Percentiles rank a stretch among this genome's conserved stretches.
These are phyloP conservation scores for Mariannaea sp. DNA, from an alignment of 2,329 filamentous ascomycete genomes.

Conservation along the genomic window DNA sequence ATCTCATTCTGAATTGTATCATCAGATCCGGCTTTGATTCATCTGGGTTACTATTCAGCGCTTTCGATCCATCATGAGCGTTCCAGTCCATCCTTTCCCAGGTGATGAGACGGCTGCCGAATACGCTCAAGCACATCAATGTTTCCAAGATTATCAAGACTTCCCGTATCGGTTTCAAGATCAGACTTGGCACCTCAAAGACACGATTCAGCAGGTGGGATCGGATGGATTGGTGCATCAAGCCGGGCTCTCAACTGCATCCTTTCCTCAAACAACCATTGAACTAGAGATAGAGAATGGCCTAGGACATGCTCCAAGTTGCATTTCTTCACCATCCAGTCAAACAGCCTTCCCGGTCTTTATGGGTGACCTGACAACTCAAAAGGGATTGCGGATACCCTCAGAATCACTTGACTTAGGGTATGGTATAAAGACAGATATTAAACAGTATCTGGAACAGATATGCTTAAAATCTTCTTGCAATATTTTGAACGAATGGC, in stretches of 20 bases:
- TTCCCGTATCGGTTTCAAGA: constrained; percentile 38
- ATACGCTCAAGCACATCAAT: constrained; percentile 37
- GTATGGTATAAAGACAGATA: constrained; percentile 28
- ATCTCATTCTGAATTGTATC: too few relatives aligned
- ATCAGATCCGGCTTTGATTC: too few relatives aligned
- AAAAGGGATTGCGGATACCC: constrained; percentile 25
- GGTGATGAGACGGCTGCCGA: constrained; percentile 26
- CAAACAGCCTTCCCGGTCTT: constrained; percentile 2
- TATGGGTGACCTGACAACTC: not conserved
- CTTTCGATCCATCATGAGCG: not conserved
- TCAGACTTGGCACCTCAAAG: constrained; percentile 28
- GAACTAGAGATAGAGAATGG: constrained; percentile 10
- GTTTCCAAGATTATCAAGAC: constrained; percentile 34
- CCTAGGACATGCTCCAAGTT: not conserved
- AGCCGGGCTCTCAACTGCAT: constrained; percentile 19
- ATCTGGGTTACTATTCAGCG: too few relatives aligned
- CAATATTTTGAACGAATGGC: constrained; percentile 36
- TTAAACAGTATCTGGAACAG: constrained; percentile 26
- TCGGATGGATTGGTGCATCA: constrained; percentile 32
- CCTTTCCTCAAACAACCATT: constrained; percentile 26
- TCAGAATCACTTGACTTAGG: constrained; percentile 35
- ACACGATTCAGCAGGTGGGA: constrained; percentile 11
- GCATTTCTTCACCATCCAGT: not conserved
- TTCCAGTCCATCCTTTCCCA: not conserved
- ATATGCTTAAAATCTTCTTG: constrained; percentile 26